These are phyloP conservation scores for Alternaria arborescens DNA, from an alignment of 2,329 filamentous ascomycete species.

Conservation along the genomic window DNA sequence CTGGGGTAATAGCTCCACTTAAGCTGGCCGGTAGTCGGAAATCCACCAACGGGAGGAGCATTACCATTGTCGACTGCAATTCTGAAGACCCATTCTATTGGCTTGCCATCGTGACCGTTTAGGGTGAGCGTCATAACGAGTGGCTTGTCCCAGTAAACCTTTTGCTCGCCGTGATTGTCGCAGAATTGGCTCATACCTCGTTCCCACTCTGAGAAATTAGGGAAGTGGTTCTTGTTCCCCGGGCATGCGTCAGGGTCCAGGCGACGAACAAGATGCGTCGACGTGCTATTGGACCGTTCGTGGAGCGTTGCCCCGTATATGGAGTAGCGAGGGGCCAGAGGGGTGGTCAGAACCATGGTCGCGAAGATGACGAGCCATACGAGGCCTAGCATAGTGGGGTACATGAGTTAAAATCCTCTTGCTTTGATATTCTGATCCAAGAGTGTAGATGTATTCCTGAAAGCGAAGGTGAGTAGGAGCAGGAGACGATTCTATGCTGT, in stretches of 20 bases:
- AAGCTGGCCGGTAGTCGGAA: not conserved
- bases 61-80: not conserved
- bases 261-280: not conserved
- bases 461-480: not conserved
- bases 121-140: slow-evolving; percentile 3
- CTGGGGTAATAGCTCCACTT: not conserved
- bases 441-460: not conserved
- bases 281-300: not conserved
- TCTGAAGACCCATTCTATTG: slow-evolving; percentile 12
- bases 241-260: not conserved
- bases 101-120: not conserved
- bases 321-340: not conserved
- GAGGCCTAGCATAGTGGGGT: not conserved
- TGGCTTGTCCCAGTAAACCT: not conserved
- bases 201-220: not conserved
- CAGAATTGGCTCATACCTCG: slow-evolving; percentile 3
- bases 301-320: not conserved
- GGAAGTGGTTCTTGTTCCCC: not conserved
- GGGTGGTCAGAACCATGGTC: not conserved
- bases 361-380: not conserved
- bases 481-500: not conserved
- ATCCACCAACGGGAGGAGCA: not conserved
- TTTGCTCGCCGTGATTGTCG: not conserved
- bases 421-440: not conserved
- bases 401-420: not conserved